phyloP scores from a whole-genome alignment of 2,329 filamentous ascomycete genomes.

The Westerdykella aurantiaca region DNA sequence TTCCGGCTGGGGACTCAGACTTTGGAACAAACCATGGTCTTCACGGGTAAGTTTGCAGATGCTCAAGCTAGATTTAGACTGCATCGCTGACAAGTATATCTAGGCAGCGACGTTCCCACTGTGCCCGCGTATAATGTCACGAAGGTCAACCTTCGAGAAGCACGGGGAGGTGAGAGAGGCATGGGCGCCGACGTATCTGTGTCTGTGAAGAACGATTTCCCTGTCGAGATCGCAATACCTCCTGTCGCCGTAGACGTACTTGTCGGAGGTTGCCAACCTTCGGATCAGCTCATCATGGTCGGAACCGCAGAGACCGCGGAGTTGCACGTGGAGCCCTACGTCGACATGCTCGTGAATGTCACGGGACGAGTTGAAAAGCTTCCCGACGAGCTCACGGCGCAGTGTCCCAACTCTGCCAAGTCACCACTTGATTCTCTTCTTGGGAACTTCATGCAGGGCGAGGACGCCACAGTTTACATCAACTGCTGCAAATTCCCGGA shows the following conservation, averaged over 20 bases:
- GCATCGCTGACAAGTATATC: constrained; percentile 4
- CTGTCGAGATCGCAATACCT: constrained; percentile 70
- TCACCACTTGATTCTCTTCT: constrained; percentile 83
- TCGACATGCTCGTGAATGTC: constrained; percentile 63
- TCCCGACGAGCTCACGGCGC: constrained; percentile 63
- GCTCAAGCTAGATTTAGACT: constrained; percentile 23
- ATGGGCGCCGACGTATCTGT: constrained; percentile 78
- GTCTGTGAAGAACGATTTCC: constrained; percentile 67
- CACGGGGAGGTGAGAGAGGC: constrained; percentile 52
- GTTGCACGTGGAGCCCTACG: constrained; percentile 62
- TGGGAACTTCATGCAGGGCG: constrained; percentile 72
- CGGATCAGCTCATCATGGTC: constrained; percentile 69
- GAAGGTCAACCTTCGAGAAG: constrained; percentile 72
- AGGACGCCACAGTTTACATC: constrained; percentile 73
- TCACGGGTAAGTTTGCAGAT: constrained; percentile 70
- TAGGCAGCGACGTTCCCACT: constrained; percentile 60
- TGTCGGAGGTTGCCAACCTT: constrained; percentile 69
- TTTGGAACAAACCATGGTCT: constrained; percentile 66
- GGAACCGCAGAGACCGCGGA: constrained; percentile 66
- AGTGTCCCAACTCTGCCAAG: constrained; percentile 68
- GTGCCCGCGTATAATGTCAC: constrained; percentile 80
- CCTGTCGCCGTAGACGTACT: constrained; percentile 78
- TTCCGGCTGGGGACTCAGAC: constrained; percentile 71
- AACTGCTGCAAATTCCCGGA: constrained; percentile 66
- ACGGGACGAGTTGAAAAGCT: constrained; percentile 67